Evolutionary conservation across 495 filamentous ascomycete genomes (phyloP).

Genomic region (Cercophora scortea): DNA sequence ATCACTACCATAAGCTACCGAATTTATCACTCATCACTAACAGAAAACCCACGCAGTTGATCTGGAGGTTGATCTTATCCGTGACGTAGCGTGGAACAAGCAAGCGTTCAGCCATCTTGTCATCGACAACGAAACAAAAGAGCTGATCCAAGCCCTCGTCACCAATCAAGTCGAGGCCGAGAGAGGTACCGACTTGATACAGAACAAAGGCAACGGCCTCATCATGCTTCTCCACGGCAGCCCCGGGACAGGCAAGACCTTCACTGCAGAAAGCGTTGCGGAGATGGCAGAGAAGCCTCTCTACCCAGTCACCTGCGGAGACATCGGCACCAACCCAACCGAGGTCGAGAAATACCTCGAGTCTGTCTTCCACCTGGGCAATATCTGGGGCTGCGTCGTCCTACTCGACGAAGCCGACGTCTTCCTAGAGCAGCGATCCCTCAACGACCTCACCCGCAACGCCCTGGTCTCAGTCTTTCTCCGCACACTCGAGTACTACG

Average conservation of each 20-base stretch:
- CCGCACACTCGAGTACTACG: slow-evolving; percentile 44
- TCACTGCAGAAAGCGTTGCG: slow-evolving; percentile 43
- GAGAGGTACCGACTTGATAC: slow-evolving; percentile 31
- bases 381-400: slow-evolving; percentile 32
- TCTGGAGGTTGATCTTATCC: slow-evolving; percentile 11
- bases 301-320: slow-evolving; percentile 43
- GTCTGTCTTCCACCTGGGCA: slow-evolving; percentile 38
- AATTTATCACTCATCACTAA: no score
- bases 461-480: slow-evolving; percentile 44
- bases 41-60: background rate
- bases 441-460: slow-evolving; percentile 38
- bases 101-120: slow-evolving; percentile 47
- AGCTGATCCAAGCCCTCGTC: slow-evolving; percentile 41
- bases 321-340: slow-evolving; percentile 40
- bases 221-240: slow-evolving; percentile 27
- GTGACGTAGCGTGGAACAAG: slow-evolving; percentile 38
- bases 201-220: slow-evolving; percentile 41
- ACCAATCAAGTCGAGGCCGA: slow-evolving; percentile 19
- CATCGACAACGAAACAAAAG: slow-evolving; percentile 38
- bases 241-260: slow-evolving; percentile 46
- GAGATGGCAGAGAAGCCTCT: slow-evolving; percentile 43
- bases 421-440: slow-evolving; percentile 29
- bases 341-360: slow-evolving; percentile 40
- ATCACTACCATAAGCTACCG: no score
- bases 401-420: slow-evolving; percentile 15